Evolutionary conservation across 1,139 yeast genomes (phyloP).

Genomic region (Diutina pseudorugosa): DNA sequence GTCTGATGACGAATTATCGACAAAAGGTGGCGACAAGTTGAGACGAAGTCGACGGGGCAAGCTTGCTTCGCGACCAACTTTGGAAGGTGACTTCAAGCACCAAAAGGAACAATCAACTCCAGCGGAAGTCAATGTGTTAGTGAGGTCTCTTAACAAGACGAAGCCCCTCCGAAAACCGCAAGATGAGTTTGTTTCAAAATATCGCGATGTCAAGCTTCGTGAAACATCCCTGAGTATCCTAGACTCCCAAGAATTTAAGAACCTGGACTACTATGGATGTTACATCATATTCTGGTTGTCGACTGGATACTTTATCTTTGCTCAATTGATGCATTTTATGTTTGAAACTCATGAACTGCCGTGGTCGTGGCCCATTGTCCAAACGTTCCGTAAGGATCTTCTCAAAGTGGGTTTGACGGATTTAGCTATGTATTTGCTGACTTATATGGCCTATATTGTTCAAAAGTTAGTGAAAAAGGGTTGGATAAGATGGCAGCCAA

Average conservation of each 20-base stretch:
- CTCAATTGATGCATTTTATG: constrained; percentile 33
- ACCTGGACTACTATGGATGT: constrained; percentile 47
- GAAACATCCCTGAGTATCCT: constrained; percentile 16
- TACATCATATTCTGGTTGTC: constrained; percentile 61
- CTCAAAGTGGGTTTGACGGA: constrained; percentile 59
- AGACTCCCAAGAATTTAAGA: constrained; percentile 28
- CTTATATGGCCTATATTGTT: constrained; percentile 42
- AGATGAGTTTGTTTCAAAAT: not conserved
- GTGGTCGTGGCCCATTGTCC: constrained; percentile 26
- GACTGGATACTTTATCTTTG: constrained; percentile 39
- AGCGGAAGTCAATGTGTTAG: not conserved
- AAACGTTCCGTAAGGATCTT: constrained; percentile 41
- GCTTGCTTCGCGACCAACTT: not conserved
- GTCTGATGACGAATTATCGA: not conserved
- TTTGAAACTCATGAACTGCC: constrained; percentile 22
- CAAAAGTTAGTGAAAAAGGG: constrained; percentile 38
- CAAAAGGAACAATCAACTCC: not conserved
- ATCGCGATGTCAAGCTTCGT: not conserved
- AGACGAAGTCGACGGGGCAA: not conserved
- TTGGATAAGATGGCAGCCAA: constrained; percentile 39
- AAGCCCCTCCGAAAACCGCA: not conserved
- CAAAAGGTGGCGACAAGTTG: not conserved
- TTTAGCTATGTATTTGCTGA: constrained; percentile 50
- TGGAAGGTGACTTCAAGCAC: not conserved
- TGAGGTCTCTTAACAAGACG: not conserved